Conservation (phyloP, 1,139 yeast genomes). For the Debaryomyces coudertii region DNA sequence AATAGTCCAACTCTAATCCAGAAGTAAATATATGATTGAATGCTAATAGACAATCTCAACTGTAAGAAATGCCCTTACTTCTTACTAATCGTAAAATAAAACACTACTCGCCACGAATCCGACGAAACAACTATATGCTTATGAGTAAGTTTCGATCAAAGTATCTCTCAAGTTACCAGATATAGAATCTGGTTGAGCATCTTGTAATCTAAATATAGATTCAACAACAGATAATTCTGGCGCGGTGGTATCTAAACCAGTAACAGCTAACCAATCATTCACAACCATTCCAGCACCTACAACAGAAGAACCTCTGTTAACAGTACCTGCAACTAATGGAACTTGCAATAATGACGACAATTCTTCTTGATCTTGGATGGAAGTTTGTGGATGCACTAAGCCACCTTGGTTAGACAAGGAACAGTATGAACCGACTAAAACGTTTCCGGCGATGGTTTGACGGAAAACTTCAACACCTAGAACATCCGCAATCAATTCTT, state of each 20-base stretch:
- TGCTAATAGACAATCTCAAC: conserved; percentile 1
- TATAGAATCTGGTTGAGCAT: conserved; percentile 83
- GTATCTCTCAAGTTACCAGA: conserved; percentile 87
- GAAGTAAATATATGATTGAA: conserved; percentile 9
- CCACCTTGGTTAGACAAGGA: conserved; percentile 97
- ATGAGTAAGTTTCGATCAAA: conserved; percentile 80
- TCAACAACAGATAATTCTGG: conserved; percentile 97
- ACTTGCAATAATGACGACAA: conserved; percentile 92
- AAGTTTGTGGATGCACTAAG: conserved; percentile 95
- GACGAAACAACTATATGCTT: conserved; percentile 10
- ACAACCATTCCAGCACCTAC: conserved; percentile 99
- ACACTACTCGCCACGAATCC: background rate
- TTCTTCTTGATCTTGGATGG: conserved; percentile 97
- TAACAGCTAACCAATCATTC: conserved; percentile 96
- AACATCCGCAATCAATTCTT: conserved; percentile 98
- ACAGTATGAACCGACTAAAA: conserved; percentile 95
- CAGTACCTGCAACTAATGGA: conserved; percentile 98
- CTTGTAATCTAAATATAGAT: conserved; percentile 90
- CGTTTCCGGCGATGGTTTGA: conserved; percentile 98
- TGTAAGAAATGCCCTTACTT: background rate
- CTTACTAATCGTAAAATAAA: background rate
- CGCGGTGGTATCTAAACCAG: conserved; percentile 97
- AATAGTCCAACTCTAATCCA: conserved; percentile 1
- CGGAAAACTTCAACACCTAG: conserved; percentile 98
- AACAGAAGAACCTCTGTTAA: conserved; percentile 95